A percentile compares a stretch with the other conserved stretches of the same genome.
Evolutionary conservation across 2,329 filamentous ascomycete species (phyloP).

Genomic region (Talaromyces sp.): DNA sequence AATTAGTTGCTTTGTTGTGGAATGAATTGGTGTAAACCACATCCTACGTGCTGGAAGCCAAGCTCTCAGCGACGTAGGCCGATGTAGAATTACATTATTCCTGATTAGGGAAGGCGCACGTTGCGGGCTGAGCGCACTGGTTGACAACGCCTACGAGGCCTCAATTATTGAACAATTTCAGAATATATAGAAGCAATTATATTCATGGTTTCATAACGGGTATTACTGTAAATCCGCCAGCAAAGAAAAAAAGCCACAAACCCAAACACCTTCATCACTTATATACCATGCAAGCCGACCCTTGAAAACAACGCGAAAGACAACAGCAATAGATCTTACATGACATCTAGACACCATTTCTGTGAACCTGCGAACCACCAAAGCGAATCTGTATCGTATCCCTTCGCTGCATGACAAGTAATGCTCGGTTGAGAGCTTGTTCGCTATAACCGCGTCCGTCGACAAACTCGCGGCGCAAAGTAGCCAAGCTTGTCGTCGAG

Average conservation of each 20-base stretch:
- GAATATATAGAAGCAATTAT: neutral
- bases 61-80: conserved; percentile 17
- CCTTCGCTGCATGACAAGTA: conserved; percentile 80
- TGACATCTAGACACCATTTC: conserved; percentile 41
- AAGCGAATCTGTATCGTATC: conserved; percentile 63
- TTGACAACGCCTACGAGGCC: neutral
- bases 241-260: neutral
- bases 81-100: conserved; percentile 15
- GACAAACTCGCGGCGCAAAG: conserved; percentile 83
- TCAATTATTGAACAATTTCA: neutral
- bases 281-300: conserved; percentile 15
- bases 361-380: conserved; percentile 49
- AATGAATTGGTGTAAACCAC: neutral
- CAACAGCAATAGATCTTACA: conserved; percentile 3
- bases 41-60: neutral
- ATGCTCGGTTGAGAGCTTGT: conserved; percentile 74
- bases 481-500: conserved; percentile 88
- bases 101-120: conserved; percentile 15
- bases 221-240: neutral
- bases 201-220: conserved; percentile 1
- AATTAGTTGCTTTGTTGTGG: neutral
- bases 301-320: neutral
- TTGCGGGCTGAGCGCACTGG: neutral
- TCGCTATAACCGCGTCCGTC: conserved; percentile 88
- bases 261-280: conserved; percentile 11